Evolutionary conservation across 768 basidiomycete genomes (phyloP).

Genomic region (Peribolospora kevripleyi): DNA sequence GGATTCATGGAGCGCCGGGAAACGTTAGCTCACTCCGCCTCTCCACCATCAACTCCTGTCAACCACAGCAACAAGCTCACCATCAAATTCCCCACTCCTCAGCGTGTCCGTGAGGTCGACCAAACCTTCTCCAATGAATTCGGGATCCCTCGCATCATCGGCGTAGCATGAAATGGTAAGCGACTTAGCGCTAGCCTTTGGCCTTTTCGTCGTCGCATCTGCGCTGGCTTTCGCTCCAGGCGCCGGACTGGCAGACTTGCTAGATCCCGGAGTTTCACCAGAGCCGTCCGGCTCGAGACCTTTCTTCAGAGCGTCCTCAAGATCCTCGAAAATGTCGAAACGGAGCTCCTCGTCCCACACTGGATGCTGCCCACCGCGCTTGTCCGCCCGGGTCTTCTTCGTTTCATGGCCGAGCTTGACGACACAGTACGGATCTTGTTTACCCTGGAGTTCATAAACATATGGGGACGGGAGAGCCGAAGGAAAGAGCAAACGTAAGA

Average conservation of each 20-base stretch:
- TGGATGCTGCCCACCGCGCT: slow-evolving; percentile 78
- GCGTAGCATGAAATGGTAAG: slow-evolving; percentile 57
- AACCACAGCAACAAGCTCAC: slow-evolving; percentile 25
- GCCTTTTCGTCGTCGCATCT: slow-evolving; percentile 7
- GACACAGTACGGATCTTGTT: slow-evolving; percentile 69
- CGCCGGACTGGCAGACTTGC: slow-evolving; percentile 10
- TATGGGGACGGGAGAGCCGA: slow-evolving; percentile 17
- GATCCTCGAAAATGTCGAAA: slow-evolving; percentile 42
- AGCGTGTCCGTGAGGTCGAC: slow-evolving; percentile 58
- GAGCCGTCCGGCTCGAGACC: slow-evolving; percentile 6
- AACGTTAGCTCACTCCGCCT: slow-evolving; percentile 15
- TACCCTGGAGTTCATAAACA: slow-evolving; percentile 18
- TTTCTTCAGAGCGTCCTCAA: slow-evolving; percentile 15
- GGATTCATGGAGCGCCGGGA: slow-evolving; percentile 11
- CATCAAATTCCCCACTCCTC: slow-evolving; percentile 72
- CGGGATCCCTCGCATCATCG: slow-evolving; percentile 50
- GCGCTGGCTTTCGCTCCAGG: slow-evolving; percentile 13
- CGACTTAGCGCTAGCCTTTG: slow-evolving; percentile 19
- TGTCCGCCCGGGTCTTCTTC: slow-evolving; percentile 45
- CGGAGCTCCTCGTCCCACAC: slow-evolving; percentile 78
- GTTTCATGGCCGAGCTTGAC: slow-evolving; percentile 37
- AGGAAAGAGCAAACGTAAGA: too few relatives aligned
- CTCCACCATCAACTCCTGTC: background rate
- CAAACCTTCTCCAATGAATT: slow-evolving; percentile 50
- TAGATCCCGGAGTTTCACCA: background rate